phyloP scores from a whole-genome alignment of 805 yeast species.

The Yarrowia hollandica region DNA sequence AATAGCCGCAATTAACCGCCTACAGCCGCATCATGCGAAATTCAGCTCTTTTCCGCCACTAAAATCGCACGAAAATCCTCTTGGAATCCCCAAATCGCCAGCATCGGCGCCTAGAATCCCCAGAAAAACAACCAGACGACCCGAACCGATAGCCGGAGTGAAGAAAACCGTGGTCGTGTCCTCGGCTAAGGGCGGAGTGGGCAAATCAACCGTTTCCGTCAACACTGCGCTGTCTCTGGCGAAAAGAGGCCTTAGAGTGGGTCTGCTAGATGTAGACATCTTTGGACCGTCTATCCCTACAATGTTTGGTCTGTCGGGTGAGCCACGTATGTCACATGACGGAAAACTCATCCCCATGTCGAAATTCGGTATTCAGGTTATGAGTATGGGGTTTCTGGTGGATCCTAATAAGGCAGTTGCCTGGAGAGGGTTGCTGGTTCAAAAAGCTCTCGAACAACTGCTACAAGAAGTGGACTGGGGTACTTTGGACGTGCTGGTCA shows the following conservation, averaged over 20 bases:
- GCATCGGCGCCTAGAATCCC: conserved; percentile 55
- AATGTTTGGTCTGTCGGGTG: conserved; percentile 65
- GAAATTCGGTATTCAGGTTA: conserved; percentile 75
- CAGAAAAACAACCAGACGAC: conserved; percentile 44
- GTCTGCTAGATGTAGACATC: conserved; percentile 75
- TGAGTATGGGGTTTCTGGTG: conserved; percentile 87
- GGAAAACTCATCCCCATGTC: conserved; percentile 65
- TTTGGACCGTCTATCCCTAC: conserved; percentile 85
- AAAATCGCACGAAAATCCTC: conserved; percentile 52
- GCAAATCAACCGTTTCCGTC: conserved; percentile 69
- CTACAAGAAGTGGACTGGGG: conserved; percentile 80
- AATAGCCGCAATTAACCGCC: neutral
- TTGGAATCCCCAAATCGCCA: conserved; percentile 48
- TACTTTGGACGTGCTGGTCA: conserved; percentile 61
- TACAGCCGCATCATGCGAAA: neutral
- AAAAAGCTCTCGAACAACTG: conserved; percentile 83
- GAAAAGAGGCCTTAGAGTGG: conserved; percentile 55
- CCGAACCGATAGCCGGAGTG: conserved; percentile 55
- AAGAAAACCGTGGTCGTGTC: conserved; percentile 62
- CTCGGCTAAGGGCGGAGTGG: conserved; percentile 81
- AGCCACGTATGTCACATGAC: conserved; percentile 54
- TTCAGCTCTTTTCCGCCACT: neutral
- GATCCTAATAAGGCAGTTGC: conserved; percentile 65
- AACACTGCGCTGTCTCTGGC: conserved; percentile 67
- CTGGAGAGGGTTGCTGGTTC: conserved; percentile 86